Evolutionary conservation across 2,329 filamentous ascomycete species (phyloP).

Genomic region (Raffaelea ambrosiae): DNA sequence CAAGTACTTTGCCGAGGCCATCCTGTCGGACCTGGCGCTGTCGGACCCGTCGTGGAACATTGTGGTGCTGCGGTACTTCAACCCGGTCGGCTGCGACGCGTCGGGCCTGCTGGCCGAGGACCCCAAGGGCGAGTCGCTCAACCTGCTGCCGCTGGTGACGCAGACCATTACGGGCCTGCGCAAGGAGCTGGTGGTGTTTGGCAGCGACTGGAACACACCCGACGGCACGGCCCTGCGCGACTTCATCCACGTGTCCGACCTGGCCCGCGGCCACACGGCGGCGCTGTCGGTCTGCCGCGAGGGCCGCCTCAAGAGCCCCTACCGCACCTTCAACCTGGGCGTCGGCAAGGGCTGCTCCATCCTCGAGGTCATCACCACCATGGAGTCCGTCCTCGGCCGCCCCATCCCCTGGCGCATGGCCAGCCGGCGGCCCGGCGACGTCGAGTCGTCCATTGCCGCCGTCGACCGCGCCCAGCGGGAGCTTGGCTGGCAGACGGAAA

Average conservation of each 20-base stretch:
- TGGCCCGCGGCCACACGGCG: constrained; percentile 48
- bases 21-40: constrained; percentile 51
- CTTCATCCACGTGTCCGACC: constrained; percentile 59
- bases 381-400: constrained; percentile 25
- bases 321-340: constrained; percentile 36
- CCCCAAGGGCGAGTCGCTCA: constrained; percentile 51
- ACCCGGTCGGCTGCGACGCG: constrained; percentile 57
- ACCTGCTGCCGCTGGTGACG: constrained; percentile 56
- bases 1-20: constrained; percentile 61
- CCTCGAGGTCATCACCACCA: constrained; percentile 30
- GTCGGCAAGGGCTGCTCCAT: constrained; percentile 37
- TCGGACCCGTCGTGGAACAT: constrained; percentile 56
- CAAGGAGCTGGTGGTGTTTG: constrained; percentile 50
- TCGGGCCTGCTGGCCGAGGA: constrained; percentile 57
- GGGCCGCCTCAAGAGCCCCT: constrained; percentile 22
- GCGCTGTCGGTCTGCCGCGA: constrained; percentile 36
- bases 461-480: constrained; percentile 29
- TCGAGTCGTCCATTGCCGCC: constrained; percentile 33
- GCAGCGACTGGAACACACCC: constrained; percentile 54
- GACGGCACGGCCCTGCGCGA: constrained; percentile 60
- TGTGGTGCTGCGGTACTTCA: constrained; percentile 58
- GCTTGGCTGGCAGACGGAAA: constrained; percentile 27
- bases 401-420: constrained; percentile 28
- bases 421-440: constrained; percentile 31
- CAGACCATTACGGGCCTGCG: constrained; percentile 50